Evolutionary conservation across 2,329 filamentous ascomycete genomes (phyloP), one percentile per base, ranked within the genome.

Genomic region (Aureobasidium sp.): DNA sequence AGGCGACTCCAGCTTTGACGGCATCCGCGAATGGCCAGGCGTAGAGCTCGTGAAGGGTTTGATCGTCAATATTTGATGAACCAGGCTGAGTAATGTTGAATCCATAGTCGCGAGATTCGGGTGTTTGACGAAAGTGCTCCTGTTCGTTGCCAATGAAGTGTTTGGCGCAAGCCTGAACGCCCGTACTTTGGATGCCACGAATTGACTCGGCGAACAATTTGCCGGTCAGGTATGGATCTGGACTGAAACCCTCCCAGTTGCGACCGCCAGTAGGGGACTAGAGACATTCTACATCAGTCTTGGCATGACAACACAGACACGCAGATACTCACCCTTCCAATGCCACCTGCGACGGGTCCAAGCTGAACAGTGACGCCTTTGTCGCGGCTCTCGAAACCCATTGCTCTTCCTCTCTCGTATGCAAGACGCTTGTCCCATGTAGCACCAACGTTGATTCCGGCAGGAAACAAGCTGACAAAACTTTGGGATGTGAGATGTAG

Each of bases 11-110:
- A 4, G 80, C 79, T 6, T 66, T 71, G 3, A 86, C 66, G 0
- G 79, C 77, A 55, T 85, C 79, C 55, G 79, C 75, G 56, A 85
- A 86, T 0, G 83, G 82, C 76, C 80, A 85, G 1, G 81, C 71
- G 50, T 86, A 86, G 1, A 65, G 49, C 30, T 63, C 61, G 35
- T 63, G 61, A 25, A 62, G 56, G 0, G 81, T 81, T 59, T 77
- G 76, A 60, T 86, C 83, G 56, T 85, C 82, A 4, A 85, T 71
- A 58, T 85, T 85, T 27, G 80, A 73, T 0, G 79, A 83, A 11
- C 78, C 66, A 8, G 81, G 76, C 59, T 82, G 77, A 71, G 72
- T 62, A 32, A 66, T 74, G 61, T 59, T 71, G 65, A 59, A 68
- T 57, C 57, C 70, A 63, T 70, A 52, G 32, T 59, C 52, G 50